Evolutionary conservation across 257 asterid species (phyloP), one percentile per base, ranked within the genome.

Genomic region (Cruciata laevipes): DNA sequence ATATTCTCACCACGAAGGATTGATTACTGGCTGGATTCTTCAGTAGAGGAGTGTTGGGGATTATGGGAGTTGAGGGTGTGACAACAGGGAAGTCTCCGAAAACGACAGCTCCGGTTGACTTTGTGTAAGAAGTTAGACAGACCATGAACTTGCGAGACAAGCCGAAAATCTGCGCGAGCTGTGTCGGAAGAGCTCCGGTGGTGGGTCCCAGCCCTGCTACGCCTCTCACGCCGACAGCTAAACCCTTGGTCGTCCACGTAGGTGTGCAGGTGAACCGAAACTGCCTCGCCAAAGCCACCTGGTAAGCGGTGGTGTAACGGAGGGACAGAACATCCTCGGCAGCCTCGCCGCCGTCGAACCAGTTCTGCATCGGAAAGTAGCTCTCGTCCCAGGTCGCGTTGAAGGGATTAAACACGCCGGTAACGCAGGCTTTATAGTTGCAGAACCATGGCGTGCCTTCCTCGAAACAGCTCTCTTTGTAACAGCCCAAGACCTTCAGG

Each of bases 111-210:
- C 65, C 65, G 11, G 40, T 60, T n/a, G 65, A 6, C 35, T 27
- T 16, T 0, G 8, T 5, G 12, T 42, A 60, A 13, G 65, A 60
- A 30, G 40, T 30, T 31, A 60, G 31, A 60, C 65, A 60, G 20
- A 60, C 24, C 1, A 6, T 5, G 12, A 60, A 60, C n/a, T 60
- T 60, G 2, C 23, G 17, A 5, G 23, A 10, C 40, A 60, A 16
- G 9, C 42, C n/a, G 42, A 60, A 60, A 30, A 44, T 30, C n/a
- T 61, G 65, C 1, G 65, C 40, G 11, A 61, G 24, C 44, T 61
- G 65, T 16, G 65, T 31, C 37, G 65, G 44, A 61, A 61, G 65
- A 30, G 65, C 65, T 7, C 18, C 65, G 24, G 5, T 12, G 42
- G 23, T 31, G 8, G 42, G 23, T 31, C 65, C 65, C 23, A 61